Evolutionary conservation across 306 rosid genomes (phyloP).

Genomic region (Fragaria nilgerrensis): DNA sequence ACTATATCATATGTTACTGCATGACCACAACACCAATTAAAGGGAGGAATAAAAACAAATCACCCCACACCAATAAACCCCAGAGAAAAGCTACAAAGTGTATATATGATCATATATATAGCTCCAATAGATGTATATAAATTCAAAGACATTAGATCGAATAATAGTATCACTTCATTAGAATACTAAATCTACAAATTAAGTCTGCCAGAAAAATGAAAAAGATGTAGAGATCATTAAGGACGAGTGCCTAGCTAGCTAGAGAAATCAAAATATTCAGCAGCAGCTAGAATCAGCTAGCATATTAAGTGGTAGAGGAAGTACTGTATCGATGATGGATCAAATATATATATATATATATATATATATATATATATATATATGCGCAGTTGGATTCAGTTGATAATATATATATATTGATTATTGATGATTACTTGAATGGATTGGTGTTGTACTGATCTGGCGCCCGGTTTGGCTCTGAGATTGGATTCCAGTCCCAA

Average conservation of each 20-base stretch:
- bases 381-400: slow-evolving; percentile 5
- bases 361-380: slow-evolving; percentile 23
- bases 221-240: neutral
- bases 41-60: neutral
- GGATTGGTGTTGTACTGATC: slow-evolving; percentile 40
- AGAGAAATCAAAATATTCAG: neutral
- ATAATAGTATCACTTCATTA: slow-evolving; percentile 2
- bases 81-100: neutral
- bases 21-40: neutral
- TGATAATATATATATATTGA: neutral
- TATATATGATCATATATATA: neutral
- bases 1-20: neutral
- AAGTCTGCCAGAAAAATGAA: neutral
- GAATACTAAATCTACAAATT: neutral
- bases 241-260: neutral
- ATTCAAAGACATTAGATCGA: neutral
- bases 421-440: slow-evolving; percentile 65
- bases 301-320: neutral
- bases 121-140: neutral
- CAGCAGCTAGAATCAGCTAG: slow-evolving; percentile 1
- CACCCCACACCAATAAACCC: neutral
- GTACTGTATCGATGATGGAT: neutral
- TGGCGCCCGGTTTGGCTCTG: slow-evolving; percentile 47
- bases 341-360: slow-evolving; percentile 22
- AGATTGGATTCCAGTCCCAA: slow-evolving; percentile 92